A percentile compares a stretch with the other conserved stretches of the same genome.
These are phyloP conservation scores for Candida gorgasii DNA, from an alignment of 805 yeast genomes.

Conservation along the genomic window DNA sequence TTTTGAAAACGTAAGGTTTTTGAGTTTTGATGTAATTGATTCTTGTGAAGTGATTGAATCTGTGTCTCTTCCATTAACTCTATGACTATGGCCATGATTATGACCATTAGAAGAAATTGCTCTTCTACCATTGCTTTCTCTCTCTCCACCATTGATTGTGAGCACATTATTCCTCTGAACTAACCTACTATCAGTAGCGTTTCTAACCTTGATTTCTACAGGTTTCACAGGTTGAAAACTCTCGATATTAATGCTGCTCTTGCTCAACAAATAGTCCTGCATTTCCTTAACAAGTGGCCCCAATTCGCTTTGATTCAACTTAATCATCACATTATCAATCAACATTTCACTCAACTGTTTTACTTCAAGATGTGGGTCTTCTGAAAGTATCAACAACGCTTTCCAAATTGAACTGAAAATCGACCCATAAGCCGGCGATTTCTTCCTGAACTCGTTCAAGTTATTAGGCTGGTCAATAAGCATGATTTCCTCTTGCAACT, in stretches of 20 bases:
- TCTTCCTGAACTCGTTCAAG: constrained; percentile 63
- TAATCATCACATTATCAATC: constrained; percentile 69
- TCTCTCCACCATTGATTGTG: constrained; percentile 29
- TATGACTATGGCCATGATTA: constrained; percentile 1
- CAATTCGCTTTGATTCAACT: constrained; percentile 64
- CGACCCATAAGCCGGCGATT: constrained; percentile 83
- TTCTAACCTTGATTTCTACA: constrained; percentile 23
- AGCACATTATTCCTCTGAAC: constrained; percentile 23
- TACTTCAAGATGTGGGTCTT: constrained; percentile 87
- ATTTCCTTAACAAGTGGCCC: constrained; percentile 64
- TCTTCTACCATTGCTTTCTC: constrained; percentile 27
- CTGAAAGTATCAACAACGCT: constrained; percentile 71
- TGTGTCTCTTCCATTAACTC: background rate
- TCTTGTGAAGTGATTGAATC: constrained; percentile 25
- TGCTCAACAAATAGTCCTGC: constrained; percentile 62
- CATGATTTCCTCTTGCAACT: constrained; percentile 76
- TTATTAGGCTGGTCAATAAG: constrained; percentile 64
- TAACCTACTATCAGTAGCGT: constrained; percentile 25
- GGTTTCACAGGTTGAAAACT: constrained; percentile 43
- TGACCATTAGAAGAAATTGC: constrained; percentile 27
- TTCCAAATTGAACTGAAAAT: constrained; percentile 87
- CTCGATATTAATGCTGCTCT: constrained; percentile 42
- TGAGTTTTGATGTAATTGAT: constrained; percentile 35
- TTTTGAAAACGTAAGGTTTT: constrained; percentile 34
- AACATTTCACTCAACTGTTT: constrained; percentile 68